These are phyloP conservation scores for Pezicula carpinea DNA, from an alignment of 2,329 filamentous ascomycete genomes.

Conservation along the genomic window DNA sequence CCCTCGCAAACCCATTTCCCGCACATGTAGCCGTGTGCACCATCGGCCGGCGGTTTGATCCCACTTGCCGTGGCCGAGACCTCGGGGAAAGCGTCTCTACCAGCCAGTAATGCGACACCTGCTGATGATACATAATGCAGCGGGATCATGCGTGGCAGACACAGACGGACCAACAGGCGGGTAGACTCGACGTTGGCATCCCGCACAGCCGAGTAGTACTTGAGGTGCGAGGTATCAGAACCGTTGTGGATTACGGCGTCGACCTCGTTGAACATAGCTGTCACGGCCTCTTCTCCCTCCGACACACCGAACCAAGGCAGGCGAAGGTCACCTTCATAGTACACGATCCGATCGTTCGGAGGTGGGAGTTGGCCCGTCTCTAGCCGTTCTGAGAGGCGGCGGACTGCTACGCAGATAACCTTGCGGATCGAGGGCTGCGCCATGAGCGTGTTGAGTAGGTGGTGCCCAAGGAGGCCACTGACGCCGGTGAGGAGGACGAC, in stretches of 20 bases:
- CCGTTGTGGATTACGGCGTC: conserved; percentile 50
- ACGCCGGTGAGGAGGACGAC: conserved; percentile 32
- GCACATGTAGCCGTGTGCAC: conserved; percentile 27
- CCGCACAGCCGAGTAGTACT: conserved; percentile 31
- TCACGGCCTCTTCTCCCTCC: conserved; percentile 14
- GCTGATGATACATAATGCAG: conserved; percentile 34
- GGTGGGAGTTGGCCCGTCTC: neutral
- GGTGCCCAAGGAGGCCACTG: conserved; percentile 34
- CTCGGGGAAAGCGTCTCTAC: neutral
- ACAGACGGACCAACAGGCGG: conserved; percentile 27
- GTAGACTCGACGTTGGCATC: conserved; percentile 32
- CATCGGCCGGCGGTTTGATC: conserved; percentile 23
- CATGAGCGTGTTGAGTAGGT: conserved; percentile 33
- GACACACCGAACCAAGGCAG: conserved; percentile 34
- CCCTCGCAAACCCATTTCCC: conserved; percentile 31
- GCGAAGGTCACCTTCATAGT: conserved; percentile 32
- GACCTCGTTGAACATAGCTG: conserved; percentile 25
- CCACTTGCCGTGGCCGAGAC: conserved; percentile 27
- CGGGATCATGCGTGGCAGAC: conserved; percentile 22
- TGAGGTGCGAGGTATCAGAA: conserved; percentile 33
- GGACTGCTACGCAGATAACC: conserved; percentile 40
- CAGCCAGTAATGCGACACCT: conserved; percentile 18
- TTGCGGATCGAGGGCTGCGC: conserved; percentile 23
- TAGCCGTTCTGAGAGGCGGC: conserved; percentile 10
- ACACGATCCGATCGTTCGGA: conserved; percentile 15